Evolutionary conservation across 768 basidiomycete species (phyloP), one percentile per base, ranked within the genome.

Genomic region (Amanita polypyramis): DNA sequence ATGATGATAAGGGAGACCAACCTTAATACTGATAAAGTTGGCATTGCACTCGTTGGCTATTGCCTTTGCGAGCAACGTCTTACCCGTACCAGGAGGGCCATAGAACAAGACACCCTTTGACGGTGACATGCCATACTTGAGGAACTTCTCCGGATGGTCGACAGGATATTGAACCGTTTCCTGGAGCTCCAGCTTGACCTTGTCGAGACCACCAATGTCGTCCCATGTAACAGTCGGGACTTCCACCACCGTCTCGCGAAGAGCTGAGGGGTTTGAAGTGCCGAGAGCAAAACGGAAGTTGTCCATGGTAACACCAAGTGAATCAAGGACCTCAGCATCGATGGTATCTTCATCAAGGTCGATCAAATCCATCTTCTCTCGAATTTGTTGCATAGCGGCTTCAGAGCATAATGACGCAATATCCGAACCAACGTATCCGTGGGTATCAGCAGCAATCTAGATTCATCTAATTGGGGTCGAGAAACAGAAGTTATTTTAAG

Each of bases 41-140:
- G 96, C 95, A 63, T 98, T 94, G 63, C 95, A 98, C 74, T 98
- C 96, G 64, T 97, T 94, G 57, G 96, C 96, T 61, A 98, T 97
- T 51, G 96, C 96, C 72, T 98, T 99, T 47, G 96, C 96, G 48
- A 99, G 78, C 57, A 99, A 63, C 17, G 96, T 99, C 74, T 99
- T 99, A 87, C 96, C 96, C 54, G 96, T 99, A 78, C 96, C 96
- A 56, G 96, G 96, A 63, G 96, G 96, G 38, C 96, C 96, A 65
- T 98, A 99, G 80, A 99, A 99, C 59, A 99, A 69, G 39, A 99
- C 96, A 81, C 96, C 96, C 74, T 98, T 98, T 29, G 92, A 95
- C 4, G 96, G 95, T 21, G 91, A 92, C 96, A 99, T 98, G 56
- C 96, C 96, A 60, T 99, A 99, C 74, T 99, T 99, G 85, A 99